phyloP scores from a whole-genome alignment of 2,329 filamentous ascomycete species.

The Aureobasidium melanogenum region DNA sequence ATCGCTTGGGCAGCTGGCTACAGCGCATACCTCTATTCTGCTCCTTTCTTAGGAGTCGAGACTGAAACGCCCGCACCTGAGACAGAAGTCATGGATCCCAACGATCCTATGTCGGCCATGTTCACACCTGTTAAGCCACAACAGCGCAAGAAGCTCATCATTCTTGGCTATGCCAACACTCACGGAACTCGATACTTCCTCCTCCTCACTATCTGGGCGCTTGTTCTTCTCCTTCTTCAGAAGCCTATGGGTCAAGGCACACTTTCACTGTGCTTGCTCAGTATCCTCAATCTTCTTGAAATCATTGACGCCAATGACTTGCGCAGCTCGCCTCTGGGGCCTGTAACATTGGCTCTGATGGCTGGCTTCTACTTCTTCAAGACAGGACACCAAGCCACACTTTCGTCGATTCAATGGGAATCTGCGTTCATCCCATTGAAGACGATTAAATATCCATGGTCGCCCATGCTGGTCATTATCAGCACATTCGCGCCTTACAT shows the following conservation, averaged over 20 bases:
- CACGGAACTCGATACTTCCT: slow-evolving; percentile 85
- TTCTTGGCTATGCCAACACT: slow-evolving; percentile 87
- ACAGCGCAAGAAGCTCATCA: slow-evolving; percentile 41
- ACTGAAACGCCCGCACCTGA: slow-evolving; percentile 18
- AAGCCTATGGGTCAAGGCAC: slow-evolving; percentile 92
- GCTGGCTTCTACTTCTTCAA: slow-evolving; percentile 96
- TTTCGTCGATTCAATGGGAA: slow-evolving; percentile 92
- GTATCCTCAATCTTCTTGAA: slow-evolving; percentile 68
- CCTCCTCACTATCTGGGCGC: slow-evolving; percentile 67
- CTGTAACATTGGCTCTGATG: slow-evolving; percentile 75
- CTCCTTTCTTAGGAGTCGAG: slow-evolving; percentile 72
- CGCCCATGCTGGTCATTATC: slow-evolving; percentile 66
- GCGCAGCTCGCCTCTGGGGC: slow-evolving; percentile 66
- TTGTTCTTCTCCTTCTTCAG: slow-evolving; percentile 69
- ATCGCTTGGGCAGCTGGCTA: slow-evolving; percentile 76
- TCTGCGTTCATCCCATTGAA: slow-evolving; percentile 82
- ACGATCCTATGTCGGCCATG: slow-evolving; percentile 25
- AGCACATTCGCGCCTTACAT: slow-evolving; percentile 91
- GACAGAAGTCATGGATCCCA: slow-evolving; percentile 33
- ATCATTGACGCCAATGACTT: slow-evolving; percentile 54
- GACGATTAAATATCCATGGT: slow-evolving; percentile 80
- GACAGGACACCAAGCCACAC: slow-evolving; percentile 86
- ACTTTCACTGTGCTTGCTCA: slow-evolving; percentile 74
- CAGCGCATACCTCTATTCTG: slow-evolving; percentile 75
- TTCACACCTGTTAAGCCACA: slow-evolving; percentile 30